Evolutionary conservation across 2,329 filamentous ascomycete species (phyloP).

Genomic region (Xylaria sp.): DNA sequence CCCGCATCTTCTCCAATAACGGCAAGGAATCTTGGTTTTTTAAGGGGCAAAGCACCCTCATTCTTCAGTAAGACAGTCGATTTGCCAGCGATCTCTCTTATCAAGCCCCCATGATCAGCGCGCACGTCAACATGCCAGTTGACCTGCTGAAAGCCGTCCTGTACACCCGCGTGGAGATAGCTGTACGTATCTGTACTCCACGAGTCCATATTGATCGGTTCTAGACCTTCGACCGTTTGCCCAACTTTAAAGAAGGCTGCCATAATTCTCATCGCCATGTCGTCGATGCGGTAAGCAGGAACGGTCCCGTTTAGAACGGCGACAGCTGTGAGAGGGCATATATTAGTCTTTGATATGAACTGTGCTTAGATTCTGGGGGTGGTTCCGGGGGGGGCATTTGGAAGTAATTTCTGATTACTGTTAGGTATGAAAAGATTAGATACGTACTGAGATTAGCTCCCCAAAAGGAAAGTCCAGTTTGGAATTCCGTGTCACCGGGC

Average conservation of each 20-base stretch:
- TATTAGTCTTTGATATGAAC: not conserved
- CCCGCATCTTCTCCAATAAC: constrained; percentile 86
- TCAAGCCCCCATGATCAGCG: constrained; percentile 71
- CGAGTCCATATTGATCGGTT: constrained; percentile 80
- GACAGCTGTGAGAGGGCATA: constrained; percentile 51
- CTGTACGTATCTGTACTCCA: constrained; percentile 83
- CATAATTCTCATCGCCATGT: constrained; percentile 88
- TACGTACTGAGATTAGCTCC: constrained; percentile 74
- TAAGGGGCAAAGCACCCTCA: constrained; percentile 74
- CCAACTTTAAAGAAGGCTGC: constrained; percentile 72
- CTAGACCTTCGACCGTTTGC: constrained; percentile 51
- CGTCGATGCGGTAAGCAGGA: constrained; percentile 85
- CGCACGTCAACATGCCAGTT: constrained; percentile 88
- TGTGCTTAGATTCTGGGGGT: not conserved
- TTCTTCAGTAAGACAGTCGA: constrained; percentile 94
- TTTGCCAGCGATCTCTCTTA: constrained; percentile 77
- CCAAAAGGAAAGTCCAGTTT: constrained; percentile 76
- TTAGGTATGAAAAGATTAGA: too few relatives aligned
- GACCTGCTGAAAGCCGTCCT: constrained; percentile 68
- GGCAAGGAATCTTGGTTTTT: constrained; percentile 74
- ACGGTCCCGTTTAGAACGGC: constrained; percentile 89
- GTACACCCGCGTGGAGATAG: constrained; percentile 67
- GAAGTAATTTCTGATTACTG: too few relatives aligned
- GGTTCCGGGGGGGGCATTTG: not conserved
- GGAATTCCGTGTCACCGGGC: constrained; percentile 63